Conservation (phyloP, 805 yeast species). For the Wickerhamiella cacticola region DNA sequence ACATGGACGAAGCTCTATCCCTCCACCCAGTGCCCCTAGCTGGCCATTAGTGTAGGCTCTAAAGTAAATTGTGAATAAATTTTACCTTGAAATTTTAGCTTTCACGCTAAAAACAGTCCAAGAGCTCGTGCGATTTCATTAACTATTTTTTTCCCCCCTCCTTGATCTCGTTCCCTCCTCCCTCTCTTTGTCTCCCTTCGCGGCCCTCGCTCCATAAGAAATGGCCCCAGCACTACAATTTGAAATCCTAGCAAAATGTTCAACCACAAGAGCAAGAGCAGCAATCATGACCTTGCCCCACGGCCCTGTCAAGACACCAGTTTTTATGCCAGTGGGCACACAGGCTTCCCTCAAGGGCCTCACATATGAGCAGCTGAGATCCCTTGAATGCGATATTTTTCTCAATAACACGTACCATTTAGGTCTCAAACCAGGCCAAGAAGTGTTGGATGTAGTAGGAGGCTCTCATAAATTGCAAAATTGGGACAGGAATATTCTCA, state of each 20-base stretch:
- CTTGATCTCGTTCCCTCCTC: too few species aligned
- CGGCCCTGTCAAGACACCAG: slow-evolving; percentile 35
- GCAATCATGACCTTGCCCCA: slow-evolving; percentile 34
- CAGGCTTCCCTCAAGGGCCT: slow-evolving; percentile 37
- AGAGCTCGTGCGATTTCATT: too few species aligned
- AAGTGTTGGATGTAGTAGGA: slow-evolving; percentile 32
- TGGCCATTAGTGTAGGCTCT: too few species aligned
- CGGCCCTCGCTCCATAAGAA: too few species aligned
- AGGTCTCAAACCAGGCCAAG: slow-evolving; percentile 36
- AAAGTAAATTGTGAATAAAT: too few species aligned
- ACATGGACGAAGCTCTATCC: too few species aligned
- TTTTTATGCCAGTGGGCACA: slow-evolving; percentile 39
- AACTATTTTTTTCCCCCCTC: too few species aligned
- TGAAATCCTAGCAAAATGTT: slow-evolving; percentile 33
- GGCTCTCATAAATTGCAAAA: slow-evolving; percentile 35
- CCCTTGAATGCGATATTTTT: slow-evolving; percentile 34
- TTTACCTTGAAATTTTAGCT: too few species aligned
- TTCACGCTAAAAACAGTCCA: too few species aligned
- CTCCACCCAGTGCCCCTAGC: too few species aligned
- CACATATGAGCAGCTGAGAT: slow-evolving; percentile 33
- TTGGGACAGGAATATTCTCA: slow-evolving; percentile 35
- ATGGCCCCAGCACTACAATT: slow-evolving; percentile 28
- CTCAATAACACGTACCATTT: slow-evolving; percentile 36
- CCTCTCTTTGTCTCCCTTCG: too few species aligned
- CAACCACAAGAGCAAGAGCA: slow-evolving; percentile 35